Percentiles rank a stretch among this genome's conserved stretches.
Conservation (phyloP, 768 basidiomycete species). For the Porpolomopsis calyptriformis region DNA sequence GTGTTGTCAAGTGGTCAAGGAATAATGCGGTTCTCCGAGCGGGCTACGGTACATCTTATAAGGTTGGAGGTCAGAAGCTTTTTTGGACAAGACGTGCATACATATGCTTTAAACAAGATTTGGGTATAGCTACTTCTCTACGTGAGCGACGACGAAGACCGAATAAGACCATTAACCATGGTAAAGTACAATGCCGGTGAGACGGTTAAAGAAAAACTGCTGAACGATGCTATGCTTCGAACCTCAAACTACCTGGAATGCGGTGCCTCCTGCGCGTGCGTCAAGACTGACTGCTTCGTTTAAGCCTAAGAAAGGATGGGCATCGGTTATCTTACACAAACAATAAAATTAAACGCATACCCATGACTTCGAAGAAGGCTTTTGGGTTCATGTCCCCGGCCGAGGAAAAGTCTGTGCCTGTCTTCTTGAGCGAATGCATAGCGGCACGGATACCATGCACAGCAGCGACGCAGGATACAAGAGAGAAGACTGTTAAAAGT, state of each 20-base stretch:
- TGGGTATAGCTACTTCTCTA: no score
- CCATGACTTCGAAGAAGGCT: slow-evolving; percentile 42
- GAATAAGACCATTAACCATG: no score
- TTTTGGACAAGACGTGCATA: no score
- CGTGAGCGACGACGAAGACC: no score
- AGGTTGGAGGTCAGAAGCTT: no score
- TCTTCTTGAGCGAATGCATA: slow-evolving; percentile 37
- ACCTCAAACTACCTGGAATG: slow-evolving; percentile 6
- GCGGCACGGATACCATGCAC: slow-evolving; percentile 39
- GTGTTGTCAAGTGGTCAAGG: neutral
- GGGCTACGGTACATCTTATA: no score
- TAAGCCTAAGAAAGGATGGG: slow-evolving; percentile 1
- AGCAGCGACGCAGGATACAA: slow-evolving; percentile 37
- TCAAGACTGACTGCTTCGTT: slow-evolving; percentile 8
- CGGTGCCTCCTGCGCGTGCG: slow-evolving; percentile 9
- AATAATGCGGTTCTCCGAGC: no score
- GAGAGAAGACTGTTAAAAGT: slow-evolving; percentile 30
- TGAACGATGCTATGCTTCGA: no score
- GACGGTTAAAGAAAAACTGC: no score
- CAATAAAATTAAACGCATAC: slow-evolving; percentile 13
- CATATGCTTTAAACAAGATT: no score
- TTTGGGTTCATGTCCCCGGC: slow-evolving; percentile 38
- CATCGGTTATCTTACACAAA: neutral
- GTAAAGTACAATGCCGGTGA: no score
- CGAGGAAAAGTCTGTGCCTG: slow-evolving; percentile 35